Percentiles rank a stretch among this genome's conserved stretches.
Conservation (phyloP, 108 stramenopile genomes). For the Craspedostauros australis region DNA sequence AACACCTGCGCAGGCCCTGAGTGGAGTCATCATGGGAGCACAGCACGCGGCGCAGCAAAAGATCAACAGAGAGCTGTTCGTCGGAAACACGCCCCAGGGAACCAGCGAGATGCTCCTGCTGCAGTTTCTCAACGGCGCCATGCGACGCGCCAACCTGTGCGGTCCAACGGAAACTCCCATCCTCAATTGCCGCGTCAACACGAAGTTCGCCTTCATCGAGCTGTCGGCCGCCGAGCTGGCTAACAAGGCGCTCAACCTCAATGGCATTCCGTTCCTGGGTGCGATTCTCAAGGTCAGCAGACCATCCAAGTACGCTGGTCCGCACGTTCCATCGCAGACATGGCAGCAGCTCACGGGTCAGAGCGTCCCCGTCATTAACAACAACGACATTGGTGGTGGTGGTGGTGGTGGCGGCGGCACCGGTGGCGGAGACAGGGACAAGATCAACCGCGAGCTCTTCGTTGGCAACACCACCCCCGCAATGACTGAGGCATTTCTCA, state of each 20-base stretch:
- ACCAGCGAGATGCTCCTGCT: slow-evolving; percentile 74
- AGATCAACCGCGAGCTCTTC: slow-evolving; percentile 84
- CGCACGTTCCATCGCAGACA: slow-evolving; percentile 48
- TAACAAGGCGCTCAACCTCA: slow-evolving; percentile 74
- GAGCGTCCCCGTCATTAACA: slow-evolving; percentile 41
- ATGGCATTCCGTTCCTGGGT: slow-evolving; percentile 90
- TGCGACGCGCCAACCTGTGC: slow-evolving; percentile 74
- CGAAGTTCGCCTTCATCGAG: slow-evolving; percentile 91
- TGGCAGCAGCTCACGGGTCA: slow-evolving; percentile 91
- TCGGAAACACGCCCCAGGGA: slow-evolving; percentile 90
- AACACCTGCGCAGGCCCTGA: too few species aligned
- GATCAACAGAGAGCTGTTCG: slow-evolving; percentile 89
- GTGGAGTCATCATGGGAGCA: slow-evolving; percentile 2
- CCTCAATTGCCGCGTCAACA: slow-evolving; percentile 70
- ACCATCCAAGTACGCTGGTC: slow-evolving; percentile 88
- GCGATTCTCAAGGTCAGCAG: slow-evolving; percentile 80
- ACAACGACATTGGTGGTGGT: too few species aligned
- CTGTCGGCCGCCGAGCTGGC: slow-evolving; percentile 63
- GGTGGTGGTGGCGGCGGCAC: slow-evolving; percentile 34
- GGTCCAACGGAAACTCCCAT: slow-evolving; percentile 65
- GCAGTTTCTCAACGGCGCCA: slow-evolving; percentile 90
- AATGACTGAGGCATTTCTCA: slow-evolving; percentile 85
- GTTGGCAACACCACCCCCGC: slow-evolving; percentile 91
- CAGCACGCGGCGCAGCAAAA: slow-evolving; percentile 62
- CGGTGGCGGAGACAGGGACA: slow-evolving; percentile 63